Conservation (phyloP, 2,329 filamentous ascomycete species). For the Fusarium brachygibbosum region DNA sequence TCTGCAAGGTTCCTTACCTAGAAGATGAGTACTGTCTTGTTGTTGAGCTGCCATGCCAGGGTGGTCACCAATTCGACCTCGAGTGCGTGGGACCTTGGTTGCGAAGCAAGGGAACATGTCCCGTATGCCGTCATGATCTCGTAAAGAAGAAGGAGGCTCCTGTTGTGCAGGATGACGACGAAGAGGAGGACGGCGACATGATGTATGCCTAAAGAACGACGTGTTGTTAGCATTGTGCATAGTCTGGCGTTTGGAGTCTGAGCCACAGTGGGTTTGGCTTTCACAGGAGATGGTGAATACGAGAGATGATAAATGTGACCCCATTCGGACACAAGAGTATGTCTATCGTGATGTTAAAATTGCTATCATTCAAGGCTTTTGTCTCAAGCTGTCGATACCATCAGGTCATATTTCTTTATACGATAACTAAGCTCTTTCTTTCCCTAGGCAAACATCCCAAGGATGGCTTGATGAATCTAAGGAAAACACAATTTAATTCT, state of each 20-base stretch:
- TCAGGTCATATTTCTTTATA: not conserved
- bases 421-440: not conserved
- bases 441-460: not conserved
- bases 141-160: conserved; percentile 66
- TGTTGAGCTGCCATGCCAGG: conserved; percentile 73
- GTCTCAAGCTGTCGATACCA: not conserved
- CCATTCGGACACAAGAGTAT: not conserved
- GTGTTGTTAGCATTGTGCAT: conserved; percentile 32
- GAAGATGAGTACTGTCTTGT: conserved; percentile 74
- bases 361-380: not conserved
- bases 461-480: not conserved
- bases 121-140: conserved; percentile 72
- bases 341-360: not conserved
- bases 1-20: conserved; percentile 72
- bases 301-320: conserved; percentile 19
- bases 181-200: conserved; percentile 67
- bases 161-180: conserved; percentile 60
- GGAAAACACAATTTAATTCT: not conserved
- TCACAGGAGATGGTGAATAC: conserved; percentile 14
- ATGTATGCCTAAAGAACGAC: conserved; percentile 54
- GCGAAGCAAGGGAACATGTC: conserved; percentile 73
- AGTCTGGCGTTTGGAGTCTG: conserved; percentile 50
- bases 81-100: conserved; percentile 77
- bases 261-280: conserved; percentile 29
- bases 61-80: conserved; percentile 71